Evolutionary conservation across 345 rosid genomes (phyloP), one percentile per base, ranked within the genome.

Genomic region (Trapa incisa): DNA sequence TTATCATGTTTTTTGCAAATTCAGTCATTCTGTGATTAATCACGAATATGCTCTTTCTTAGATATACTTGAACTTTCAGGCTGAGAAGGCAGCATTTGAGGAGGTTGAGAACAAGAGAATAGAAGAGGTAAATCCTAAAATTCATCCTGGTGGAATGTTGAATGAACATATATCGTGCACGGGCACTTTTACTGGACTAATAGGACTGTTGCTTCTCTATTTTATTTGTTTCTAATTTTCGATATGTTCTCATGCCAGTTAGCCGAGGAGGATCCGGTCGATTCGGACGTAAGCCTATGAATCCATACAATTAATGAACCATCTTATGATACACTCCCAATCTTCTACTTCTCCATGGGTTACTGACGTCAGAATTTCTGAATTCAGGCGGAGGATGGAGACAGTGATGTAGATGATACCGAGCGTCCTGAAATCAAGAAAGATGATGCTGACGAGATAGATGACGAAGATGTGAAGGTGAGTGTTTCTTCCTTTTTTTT

Each of bases 21-120:
- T n/a, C 50, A 37, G 17, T 38, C 52, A 66, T 65, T 64, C 57
- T 45, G 60, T 43, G 43, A 70, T 62, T 63, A 14, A 73, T 70
- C 69, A 67, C 74, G 63, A 63, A 62, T 52, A 45, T 62, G 42
- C 67, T 68, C 13, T 41, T 42, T 75, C 45, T 12, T 58, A 32
- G 3, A 58, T 10, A 32, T 58, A 38, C 7, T 32, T 32, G 29
- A 58, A 32, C 29, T 64, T 81, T 68, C 85, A 92, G 98, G 94
- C 94, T 17, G 98, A 93, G 84, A 91, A 93, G 83, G 95, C 91
- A 72, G 89, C 97, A 68, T 93, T 93, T 43, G 98, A 93, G 0
- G 97, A 88, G 81, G 90, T 86, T 14, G 97, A 90, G 78, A 87
- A 93, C 81, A 87, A 86, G 75, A 82, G 36, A 75, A 89, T 81